A percentile compares a stretch with the other conserved stretches of the same genome.
Evolutionary conservation across 768 basidiomycete genomes (phyloP).

Genomic region (Agrocybe praecox): DNA sequence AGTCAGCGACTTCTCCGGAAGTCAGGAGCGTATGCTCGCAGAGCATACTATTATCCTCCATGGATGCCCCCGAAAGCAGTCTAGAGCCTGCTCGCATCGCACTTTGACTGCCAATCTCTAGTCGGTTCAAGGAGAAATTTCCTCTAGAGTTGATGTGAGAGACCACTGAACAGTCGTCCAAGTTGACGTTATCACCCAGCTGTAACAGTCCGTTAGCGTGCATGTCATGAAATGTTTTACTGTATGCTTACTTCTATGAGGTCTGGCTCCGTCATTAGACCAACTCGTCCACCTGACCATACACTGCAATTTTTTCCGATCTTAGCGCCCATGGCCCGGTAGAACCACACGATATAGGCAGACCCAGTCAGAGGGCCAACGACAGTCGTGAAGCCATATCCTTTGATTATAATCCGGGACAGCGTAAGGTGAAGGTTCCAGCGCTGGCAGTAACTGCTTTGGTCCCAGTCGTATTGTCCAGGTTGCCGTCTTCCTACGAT

Average conservation of each 20-base stretch:
- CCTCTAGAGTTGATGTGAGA: slow-evolving; percentile 51
- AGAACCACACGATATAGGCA: slow-evolving; percentile 46
- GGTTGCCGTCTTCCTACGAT: slow-evolving; percentile 40
- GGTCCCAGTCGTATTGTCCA: slow-evolving; percentile 47
- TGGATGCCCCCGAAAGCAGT: slow-evolving; percentile 49
- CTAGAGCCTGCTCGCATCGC: slow-evolving; percentile 49
- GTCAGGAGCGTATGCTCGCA: slow-evolving; percentile 49
- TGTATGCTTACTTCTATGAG: slow-evolving; percentile 35
- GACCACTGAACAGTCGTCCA: slow-evolving; percentile 50
- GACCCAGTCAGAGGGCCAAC: slow-evolving; percentile 41
- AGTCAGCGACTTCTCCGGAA: slow-evolving; percentile 48
- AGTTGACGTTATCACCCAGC: slow-evolving; percentile 45
- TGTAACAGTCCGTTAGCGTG: slow-evolving; percentile 3
- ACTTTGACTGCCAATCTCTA: slow-evolving; percentile 43
- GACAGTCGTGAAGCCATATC: slow-evolving; percentile 44
- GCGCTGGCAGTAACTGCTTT: slow-evolving; percentile 49
- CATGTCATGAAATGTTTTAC: too few relatives aligned
- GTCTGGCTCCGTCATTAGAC: slow-evolving; percentile 51
- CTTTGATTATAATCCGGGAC: slow-evolving; percentile 37
- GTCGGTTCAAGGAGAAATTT: slow-evolving; percentile 42
- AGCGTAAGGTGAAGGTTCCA: slow-evolving; percentile 49
- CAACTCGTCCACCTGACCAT: slow-evolving; percentile 40
- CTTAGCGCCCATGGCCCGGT: slow-evolving; percentile 43
- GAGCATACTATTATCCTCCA: slow-evolving; percentile 52
- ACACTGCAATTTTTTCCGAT: slow-evolving; percentile 45